These are phyloP conservation scores for Ogataea chonburiensis DNA, from an alignment of 805 yeast genomes.

Conservation along the genomic window DNA sequence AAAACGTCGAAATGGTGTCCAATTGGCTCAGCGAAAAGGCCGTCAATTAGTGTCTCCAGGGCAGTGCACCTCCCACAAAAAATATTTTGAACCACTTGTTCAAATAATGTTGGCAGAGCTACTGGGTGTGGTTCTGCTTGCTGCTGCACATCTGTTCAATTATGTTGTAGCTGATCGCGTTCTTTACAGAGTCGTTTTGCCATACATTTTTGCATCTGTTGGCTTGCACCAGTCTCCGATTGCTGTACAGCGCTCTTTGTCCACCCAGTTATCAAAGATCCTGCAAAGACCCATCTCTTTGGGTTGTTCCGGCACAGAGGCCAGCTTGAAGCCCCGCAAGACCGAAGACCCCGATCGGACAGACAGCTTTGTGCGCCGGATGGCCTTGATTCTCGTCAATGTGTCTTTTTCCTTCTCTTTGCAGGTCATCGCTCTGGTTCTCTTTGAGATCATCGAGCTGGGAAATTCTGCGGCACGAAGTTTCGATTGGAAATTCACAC, in stretches of 20 bases:
- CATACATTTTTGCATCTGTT: conserved; percentile 12
- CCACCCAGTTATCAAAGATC: conserved; percentile 13
- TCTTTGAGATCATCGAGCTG: conserved; percentile 29
- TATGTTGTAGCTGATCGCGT: conserved; percentile 19
- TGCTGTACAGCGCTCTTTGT: conserved; percentile 9
- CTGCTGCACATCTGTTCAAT: conserved; percentile 16
- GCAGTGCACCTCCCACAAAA: conserved; percentile 5
- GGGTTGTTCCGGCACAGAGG: neutral
- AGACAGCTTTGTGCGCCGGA: neutral
- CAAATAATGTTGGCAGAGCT: conserved; percentile 12
- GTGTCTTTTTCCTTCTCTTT: conserved; percentile 29
- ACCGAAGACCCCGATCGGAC: neutral
- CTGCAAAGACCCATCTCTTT: conserved; percentile 6
- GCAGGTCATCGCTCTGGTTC: conserved; percentile 29
- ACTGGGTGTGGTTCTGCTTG: conserved; percentile 15
- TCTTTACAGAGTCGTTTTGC: conserved; percentile 17
- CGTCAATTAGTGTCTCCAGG: conserved; percentile 43
- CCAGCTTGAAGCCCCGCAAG: conserved; percentile 1
- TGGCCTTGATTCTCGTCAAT: conserved; percentile 18
- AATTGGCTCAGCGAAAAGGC: conserved; percentile 79
- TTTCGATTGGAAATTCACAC: conserved; percentile 39
- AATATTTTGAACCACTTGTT: conserved; percentile 2
- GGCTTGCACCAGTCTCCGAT: conserved; percentile 7
- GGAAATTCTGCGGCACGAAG: conserved; percentile 30
- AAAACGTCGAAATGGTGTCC: conserved; percentile 57